Base-by-base conservation (phyloP, 345 rosid genomes). In the Salix caprea region DNA sequence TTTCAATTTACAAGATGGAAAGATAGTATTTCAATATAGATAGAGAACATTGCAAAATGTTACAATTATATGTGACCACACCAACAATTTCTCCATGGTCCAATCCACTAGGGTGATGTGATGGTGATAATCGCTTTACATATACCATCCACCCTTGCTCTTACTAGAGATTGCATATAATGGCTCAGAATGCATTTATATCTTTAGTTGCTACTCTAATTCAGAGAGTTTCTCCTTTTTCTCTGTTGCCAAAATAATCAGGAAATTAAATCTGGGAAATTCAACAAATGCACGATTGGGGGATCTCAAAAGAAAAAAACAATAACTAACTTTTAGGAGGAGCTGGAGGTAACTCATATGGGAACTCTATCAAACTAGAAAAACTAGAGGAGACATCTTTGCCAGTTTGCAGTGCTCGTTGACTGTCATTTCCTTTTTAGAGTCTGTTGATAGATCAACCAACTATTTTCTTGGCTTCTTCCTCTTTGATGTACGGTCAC, bases 321-420 rank as follows among this genome's bases (percentile, higher is more conserved):
- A 69, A 50, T 21, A 7, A 67, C 79, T 54, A 44, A 76, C 83
- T 80, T 72, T 75, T 80, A 21, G 79, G 73, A 67, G 83, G 83
- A 36, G 83, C 79, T 70, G 79, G 83, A 36, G 83, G 83, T 60
- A 80, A 72, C 6, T 79, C 79, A 44, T 74, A 74, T 28, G 82
- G 82, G 72, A 79, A 76, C 70, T 76, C 23, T 56, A 81, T 70
- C 28, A 65, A 4, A 39, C 75, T 75, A 65, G 50, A 15, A 30
- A 58, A n/a, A 72, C 58, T 14, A 37, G 81, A 61, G 18, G 80
- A 50, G 36, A 62, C 74, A 62, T 81, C 77, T 61, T 73, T 81
- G 67, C 80, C 75, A 16, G 70, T 64, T 72, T 80, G 80, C 71
- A 80, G 83, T 58, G 83, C 80, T 46, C 81, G 80, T 54, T 73